phyloP scores from a whole-genome alignment of 2,329 filamentous ascomycete species.

The Claviceps maximensis region DNA sequence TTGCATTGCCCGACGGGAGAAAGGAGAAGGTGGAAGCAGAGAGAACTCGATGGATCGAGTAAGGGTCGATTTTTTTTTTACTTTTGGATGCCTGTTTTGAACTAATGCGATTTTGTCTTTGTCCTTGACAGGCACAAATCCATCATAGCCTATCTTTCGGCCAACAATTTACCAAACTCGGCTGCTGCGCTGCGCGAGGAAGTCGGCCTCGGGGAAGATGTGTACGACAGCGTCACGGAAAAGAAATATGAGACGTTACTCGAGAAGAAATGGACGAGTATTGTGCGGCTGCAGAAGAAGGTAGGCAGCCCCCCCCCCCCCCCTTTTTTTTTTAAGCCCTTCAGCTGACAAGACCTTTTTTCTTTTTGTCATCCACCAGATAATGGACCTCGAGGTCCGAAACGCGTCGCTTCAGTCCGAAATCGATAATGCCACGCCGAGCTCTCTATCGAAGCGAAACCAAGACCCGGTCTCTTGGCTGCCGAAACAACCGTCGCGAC shows the following conservation, averaged over 20 bases:
- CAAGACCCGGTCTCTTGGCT: constrained; percentile 80
- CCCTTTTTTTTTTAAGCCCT: not conserved
- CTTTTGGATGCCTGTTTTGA: not conserved
- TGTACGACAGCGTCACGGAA: constrained; percentile 65
- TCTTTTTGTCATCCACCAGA: constrained; percentile 40
- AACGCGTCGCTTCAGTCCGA: constrained; percentile 64
- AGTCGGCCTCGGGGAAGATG: constrained; percentile 53
- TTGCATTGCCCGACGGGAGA: constrained; percentile 5
- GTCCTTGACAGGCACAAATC: constrained; percentile 61
- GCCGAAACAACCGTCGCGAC: constrained; percentile 66
- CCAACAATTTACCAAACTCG: constrained; percentile 56
- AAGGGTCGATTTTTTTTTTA: not conserved
- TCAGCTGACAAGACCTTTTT: not conserved
- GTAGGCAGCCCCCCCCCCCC: constrained; percentile 27
- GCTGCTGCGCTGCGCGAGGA: constrained; percentile 65
- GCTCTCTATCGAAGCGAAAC: constrained; percentile 57
- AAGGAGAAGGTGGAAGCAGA: not conserved
- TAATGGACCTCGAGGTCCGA: constrained; percentile 81
- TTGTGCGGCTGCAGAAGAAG: constrained; percentile 93
- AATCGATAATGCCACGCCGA: constrained; percentile 67
- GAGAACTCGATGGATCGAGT: not conserved
- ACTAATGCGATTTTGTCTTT: not conserved
- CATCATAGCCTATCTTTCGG: constrained; percentile 75
- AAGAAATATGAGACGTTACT: constrained; percentile 92
- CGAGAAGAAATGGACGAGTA: constrained; percentile 98